phyloP scores from a whole-genome alignment of 495 filamentous ascomycete genomes.

The Melanomma pulvis-pyrius region DNA sequence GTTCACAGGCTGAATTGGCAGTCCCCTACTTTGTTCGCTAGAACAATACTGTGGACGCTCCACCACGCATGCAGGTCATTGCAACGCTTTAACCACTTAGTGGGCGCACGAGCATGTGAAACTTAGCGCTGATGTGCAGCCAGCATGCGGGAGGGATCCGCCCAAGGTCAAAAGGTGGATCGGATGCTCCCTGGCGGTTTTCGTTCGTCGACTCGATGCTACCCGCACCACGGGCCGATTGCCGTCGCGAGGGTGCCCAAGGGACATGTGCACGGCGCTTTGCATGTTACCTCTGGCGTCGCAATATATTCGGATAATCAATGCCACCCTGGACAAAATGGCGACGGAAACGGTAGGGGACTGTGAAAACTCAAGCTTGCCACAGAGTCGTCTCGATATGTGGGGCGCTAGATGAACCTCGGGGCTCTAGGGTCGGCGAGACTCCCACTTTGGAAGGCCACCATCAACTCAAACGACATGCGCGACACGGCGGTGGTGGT shows the following conservation, averaged over 20 bases:
- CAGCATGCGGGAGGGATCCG: neutral
- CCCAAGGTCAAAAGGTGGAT: neutral
- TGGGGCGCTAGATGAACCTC: neutral
- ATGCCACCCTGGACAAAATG: neutral
- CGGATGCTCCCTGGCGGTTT: neutral
- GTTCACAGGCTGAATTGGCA: neutral
- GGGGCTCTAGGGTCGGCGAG: neutral
- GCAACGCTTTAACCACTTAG: neutral
- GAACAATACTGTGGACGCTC: neutral
- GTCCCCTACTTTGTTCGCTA: neutral
- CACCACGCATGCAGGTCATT: neutral
- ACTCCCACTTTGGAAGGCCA: neutral
- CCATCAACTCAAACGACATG: neutral
- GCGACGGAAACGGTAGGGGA: neutral
- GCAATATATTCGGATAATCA: conserved; percentile 1
- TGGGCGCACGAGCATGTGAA: neutral
- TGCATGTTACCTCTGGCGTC: neutral
- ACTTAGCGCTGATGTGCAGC: neutral
- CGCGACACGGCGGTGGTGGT: neutral
- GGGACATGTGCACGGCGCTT: neutral
- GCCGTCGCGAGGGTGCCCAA: neutral
- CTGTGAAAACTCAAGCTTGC: neutral
- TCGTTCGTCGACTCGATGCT: neutral
- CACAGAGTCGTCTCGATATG: neutral
- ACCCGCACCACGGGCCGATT: neutral